Conservation (phyloP, 371 early-diverging fungal genomes). For the Mortierella sp. region DNA sequence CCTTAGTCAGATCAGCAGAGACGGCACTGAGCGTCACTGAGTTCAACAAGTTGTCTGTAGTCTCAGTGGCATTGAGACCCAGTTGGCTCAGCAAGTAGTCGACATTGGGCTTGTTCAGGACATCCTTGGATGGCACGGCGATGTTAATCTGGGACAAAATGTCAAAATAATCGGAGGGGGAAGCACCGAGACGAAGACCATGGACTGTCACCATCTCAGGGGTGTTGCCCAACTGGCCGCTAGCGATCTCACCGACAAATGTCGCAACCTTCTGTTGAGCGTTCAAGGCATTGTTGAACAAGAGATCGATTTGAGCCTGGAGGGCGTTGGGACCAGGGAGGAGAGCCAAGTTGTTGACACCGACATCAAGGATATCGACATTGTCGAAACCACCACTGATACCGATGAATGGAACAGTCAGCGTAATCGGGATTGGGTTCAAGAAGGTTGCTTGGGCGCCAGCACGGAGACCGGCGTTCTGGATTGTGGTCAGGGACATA, state of each 20-base stretch:
- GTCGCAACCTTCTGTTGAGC: slow-evolving; percentile 44
- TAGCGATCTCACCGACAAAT: slow-evolving; percentile 30
- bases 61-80: slow-evolving; percentile 21
- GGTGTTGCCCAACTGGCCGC: slow-evolving; percentile 44
- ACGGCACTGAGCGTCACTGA: slow-evolving; percentile 35
- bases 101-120: slow-evolving; percentile 38
- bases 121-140: slow-evolving; percentile 41
- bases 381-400: slow-evolving; percentile 42
- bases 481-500: slow-evolving; percentile 42
- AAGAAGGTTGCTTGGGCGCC: slow-evolving; percentile 44
- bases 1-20: slow-evolving; percentile 40
- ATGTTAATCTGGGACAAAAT: slow-evolving; percentile 43
- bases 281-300: slow-evolving; percentile 37
- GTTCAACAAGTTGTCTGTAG: slow-evolving; percentile 32
- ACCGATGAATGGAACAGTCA: slow-evolving; percentile 50
- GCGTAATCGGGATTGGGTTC: slow-evolving; percentile 46
- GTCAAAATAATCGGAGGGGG: slow-evolving; percentile 49
- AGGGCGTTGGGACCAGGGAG: slow-evolving; percentile 40
- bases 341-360: slow-evolving; percentile 35
- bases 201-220: slow-evolving; percentile 44
- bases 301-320: slow-evolving; percentile 34
- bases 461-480: slow-evolving; percentile 43
- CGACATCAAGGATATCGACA: slow-evolving; percentile 36
- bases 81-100: slow-evolving; percentile 25
- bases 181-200: slow-evolving; percentile 44